These are phyloP conservation scores for Cicer bijugum DNA, from an alignment of 306 rosid genomes.

Conservation along the genomic window DNA sequence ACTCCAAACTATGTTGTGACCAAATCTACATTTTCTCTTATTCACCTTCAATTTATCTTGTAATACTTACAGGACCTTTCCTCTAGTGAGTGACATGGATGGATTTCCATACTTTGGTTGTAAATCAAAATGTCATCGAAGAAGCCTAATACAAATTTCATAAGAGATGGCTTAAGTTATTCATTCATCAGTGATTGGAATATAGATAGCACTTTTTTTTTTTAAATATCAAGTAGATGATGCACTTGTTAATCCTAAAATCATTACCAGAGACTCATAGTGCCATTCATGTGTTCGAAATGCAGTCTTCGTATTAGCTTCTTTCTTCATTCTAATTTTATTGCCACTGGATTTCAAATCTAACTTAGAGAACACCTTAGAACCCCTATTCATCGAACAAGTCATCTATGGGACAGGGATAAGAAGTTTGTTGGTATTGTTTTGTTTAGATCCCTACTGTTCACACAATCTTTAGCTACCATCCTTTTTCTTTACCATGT, in stretches of 20 bases:
- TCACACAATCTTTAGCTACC: background rate
- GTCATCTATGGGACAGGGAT: background rate
- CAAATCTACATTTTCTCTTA: background rate
- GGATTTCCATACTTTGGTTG: background rate
- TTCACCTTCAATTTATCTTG: background rate
- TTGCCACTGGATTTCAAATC: too few species aligned
- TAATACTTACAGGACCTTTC: slow-evolving; percentile 1
- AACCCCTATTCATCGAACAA: background rate
- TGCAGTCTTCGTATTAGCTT: background rate
- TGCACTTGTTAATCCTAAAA: background rate
- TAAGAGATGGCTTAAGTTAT: background rate
- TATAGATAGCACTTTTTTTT: background rate
- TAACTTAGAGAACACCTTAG: background rate
- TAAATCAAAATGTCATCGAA: background rate
- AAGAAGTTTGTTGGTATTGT: background rate
- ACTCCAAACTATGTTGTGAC: background rate
- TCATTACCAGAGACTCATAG: background rate
- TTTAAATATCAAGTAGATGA: background rate
- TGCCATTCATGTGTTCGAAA: background rate
- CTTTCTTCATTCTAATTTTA: too few species aligned
- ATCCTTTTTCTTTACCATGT: background rate
- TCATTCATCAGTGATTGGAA: background rate
- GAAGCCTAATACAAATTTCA: background rate
- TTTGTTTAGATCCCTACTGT: background rate
- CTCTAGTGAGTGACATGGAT: slow-evolving; percentile 9